phyloP scores from a whole-genome alignment of 371 early-diverging fungal genomes.

The Mortierella sp. region DNA sequence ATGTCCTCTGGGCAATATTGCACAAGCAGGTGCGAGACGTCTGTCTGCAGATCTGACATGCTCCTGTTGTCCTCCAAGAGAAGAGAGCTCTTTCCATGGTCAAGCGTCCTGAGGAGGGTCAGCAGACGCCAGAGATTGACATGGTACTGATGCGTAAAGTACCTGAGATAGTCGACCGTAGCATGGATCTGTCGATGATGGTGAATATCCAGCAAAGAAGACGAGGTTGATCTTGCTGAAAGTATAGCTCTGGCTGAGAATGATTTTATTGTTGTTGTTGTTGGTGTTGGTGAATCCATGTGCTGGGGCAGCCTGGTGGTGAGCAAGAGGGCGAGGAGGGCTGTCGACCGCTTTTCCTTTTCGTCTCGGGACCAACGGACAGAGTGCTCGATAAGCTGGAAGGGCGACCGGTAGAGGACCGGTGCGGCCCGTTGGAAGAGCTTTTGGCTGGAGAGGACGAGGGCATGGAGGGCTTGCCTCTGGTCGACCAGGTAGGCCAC shows the following conservation, averaged over 20 bases:
- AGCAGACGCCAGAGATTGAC: conserved; percentile 31
- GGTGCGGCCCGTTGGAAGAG: conserved; percentile 44
- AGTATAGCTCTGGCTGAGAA: background rate
- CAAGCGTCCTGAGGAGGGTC: conserved; percentile 6
- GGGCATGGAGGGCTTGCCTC: conserved; percentile 43
- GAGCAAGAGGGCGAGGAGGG: conserved; percentile 37
- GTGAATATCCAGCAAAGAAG: background rate
- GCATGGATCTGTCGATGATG: conserved; percentile 3
- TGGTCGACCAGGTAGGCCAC: conserved; percentile 45
- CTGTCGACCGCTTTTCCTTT: conserved; percentile 30
- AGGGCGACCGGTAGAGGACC: conserved; percentile 48
- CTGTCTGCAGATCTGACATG: conserved; percentile 22
- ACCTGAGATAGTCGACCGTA: conserved; percentile 44
- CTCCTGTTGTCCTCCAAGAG: conserved; percentile 22
- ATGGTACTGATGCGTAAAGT: conserved; percentile 36
- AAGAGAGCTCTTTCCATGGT: background rate
- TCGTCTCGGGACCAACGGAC: conserved; percentile 23
- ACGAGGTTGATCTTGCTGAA: background rate
- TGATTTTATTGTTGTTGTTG: background rate
- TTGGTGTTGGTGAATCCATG: background rate
- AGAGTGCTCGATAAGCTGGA: conserved; percentile 35
- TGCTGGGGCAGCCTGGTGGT: conserved; percentile 8
- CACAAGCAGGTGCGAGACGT: conserved; percentile 23
- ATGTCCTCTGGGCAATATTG: conserved; percentile 34
- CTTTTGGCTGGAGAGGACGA: conserved; percentile 36